Percentiles rank a stretch among this genome's conserved stretches.
Evolutionary conservation across 257 asterid species (phyloP).

Genomic region (Craterostigma plantagineum): DNA sequence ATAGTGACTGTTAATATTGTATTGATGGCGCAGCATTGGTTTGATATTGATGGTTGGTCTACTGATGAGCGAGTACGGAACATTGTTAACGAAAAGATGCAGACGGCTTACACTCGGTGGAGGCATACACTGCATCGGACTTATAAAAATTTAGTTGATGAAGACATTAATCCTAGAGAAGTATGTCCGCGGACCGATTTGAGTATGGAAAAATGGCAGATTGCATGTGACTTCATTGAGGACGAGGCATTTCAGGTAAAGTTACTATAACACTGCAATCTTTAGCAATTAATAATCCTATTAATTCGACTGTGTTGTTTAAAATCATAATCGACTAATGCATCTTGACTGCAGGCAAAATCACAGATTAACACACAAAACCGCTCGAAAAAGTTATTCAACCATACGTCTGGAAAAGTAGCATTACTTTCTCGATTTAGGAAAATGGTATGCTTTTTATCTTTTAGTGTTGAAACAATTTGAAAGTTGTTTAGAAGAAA

Average conservation of each 20-base stretch:
- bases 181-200: not conserved
- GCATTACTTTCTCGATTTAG: not conserved
- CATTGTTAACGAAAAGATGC: not conserved
- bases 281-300: not conserved
- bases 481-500: not conserved
- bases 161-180: not conserved
- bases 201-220: not conserved
- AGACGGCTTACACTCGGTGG: not conserved
- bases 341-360: not conserved
- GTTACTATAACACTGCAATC: not conserved
- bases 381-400: constrained; percentile 1
- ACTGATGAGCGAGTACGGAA: not conserved
- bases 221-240: constrained; percentile 5
- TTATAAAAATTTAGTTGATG: not conserved
- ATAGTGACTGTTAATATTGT: not conserved
- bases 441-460: not conserved
- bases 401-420: not conserved
- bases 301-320: not conserved
- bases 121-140: not conserved
- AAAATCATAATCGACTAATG: not conserved
- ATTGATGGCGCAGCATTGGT: not conserved
- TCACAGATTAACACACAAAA: not conserved
- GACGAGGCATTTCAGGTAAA: not conserved
- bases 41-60: constrained; percentile 1
- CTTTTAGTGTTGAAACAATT: not conserved